Percentiles rank a stretch among this genome's conserved stretches.
These are phyloP conservation scores for Thymus mandschuricus DNA, from an alignment of 257 asterid genomes.

Conservation along the genomic window DNA sequence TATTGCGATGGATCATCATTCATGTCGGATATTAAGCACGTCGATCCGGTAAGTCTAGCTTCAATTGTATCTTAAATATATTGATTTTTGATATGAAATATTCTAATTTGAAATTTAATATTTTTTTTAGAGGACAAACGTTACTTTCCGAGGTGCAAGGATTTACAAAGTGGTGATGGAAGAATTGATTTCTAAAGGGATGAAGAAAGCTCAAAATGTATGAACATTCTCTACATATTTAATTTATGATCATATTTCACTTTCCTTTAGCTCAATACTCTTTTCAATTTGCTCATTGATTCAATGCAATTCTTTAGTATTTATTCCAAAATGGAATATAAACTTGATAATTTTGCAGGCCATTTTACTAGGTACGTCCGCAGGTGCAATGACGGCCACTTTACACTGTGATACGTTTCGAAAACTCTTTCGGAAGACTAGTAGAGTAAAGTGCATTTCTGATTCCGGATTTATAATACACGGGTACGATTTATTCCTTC, in stretches of 20 bases:
- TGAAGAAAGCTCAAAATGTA: slow-evolving; percentile 45
- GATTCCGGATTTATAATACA: slow-evolving; percentile 54
- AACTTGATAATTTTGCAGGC: slow-evolving; percentile 30
- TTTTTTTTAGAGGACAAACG: slow-evolving; percentile 34
- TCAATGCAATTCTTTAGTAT: background rate
- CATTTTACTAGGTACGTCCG: slow-evolving; percentile 50
- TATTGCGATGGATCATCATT: slow-evolving; percentile 46
- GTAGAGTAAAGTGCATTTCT: slow-evolving; percentile 46
- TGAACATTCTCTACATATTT: background rate
- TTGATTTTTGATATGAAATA: background rate
- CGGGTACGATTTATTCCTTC: slow-evolving; percentile 31
- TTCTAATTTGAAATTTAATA: background rate
- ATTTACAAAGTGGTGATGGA: slow-evolving; percentile 40
- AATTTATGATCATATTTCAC: background rate
- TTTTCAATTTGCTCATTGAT: background rate
- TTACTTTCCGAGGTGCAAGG: slow-evolving; percentile 45
- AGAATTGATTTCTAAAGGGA: slow-evolving; percentile 44
- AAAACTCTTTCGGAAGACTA: slow-evolving; percentile 27
- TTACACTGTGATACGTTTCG: slow-evolving; percentile 50
- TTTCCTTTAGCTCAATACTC: background rate
- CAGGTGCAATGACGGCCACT: slow-evolving; percentile 53
- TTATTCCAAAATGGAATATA: background rate
- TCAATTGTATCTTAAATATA: background rate
- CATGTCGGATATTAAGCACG: slow-evolving; percentile 33
- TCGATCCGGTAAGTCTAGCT: slow-evolving; percentile 31